Base-by-base conservation (phyloP, 2,329 filamentous ascomycete species). In the Arthrinium phaeospermum region DNA sequence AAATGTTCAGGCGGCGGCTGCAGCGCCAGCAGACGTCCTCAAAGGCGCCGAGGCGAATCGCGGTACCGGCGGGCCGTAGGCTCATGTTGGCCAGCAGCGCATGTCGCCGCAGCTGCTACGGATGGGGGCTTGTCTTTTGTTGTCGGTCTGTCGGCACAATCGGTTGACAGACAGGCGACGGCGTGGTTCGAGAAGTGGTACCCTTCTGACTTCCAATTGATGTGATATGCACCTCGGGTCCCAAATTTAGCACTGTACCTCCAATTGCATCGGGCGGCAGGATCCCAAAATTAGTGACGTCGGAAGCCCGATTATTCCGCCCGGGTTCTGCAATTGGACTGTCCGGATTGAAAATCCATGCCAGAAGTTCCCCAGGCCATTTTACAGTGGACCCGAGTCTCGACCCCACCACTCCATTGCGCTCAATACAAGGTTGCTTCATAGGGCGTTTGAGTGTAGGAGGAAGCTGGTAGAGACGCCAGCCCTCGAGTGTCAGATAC, bases 21-120 rank as follows among this genome's bases (percentile, higher is more conserved):
- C 79, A 80, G 72, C 75, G 76, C 75, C 79, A 78, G 76, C 79
- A 80, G 69, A 80, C 71, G 73, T 71, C 76, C 76, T 77, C 74
- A 71, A 77, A 74, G 74, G 72, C 71, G 70, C 74, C 73, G 61
- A 74, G 76, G 75, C 78, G 75, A 74, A 78, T 73, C 44, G 78
- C 72, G 72, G 76, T 77, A 75, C 75, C 76, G 74, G 78, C 71
- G 73, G 78, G 76, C 76, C 78, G 76, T 75, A 78, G 75, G 78
- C 76, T 79, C 80, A 81, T 81, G 77, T 74, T 80, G 79, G 47
- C 53, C 75, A 71, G 73, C 71, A 72, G 75, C 75, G 76, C 77
- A 79, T 80, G 73, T 77, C 75, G 67, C 10, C 34, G 57, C 57
- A 41, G 57, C 57, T 64, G 57, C 30, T 41, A n/a, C 19, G 34